phyloP scores from a whole-genome alignment of 2,329 filamentous ascomycete genomes.

The Botrytis aclada region DNA sequence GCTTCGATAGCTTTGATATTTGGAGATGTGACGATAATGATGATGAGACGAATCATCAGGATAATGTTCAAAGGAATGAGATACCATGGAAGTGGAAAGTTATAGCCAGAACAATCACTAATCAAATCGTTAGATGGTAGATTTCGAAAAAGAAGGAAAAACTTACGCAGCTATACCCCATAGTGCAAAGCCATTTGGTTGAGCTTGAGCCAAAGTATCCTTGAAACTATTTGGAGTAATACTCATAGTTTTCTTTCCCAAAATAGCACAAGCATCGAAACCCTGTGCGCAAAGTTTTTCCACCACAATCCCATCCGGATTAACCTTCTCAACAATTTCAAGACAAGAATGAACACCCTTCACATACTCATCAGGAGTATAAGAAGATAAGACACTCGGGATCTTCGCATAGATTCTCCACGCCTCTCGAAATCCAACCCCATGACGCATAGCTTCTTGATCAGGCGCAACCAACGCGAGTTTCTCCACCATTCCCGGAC shows the following conservation, averaged over 20 bases:
- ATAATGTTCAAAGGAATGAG: slow-evolving; percentile 44
- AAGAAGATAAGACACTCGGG: slow-evolving; percentile 37
- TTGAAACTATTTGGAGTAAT: slow-evolving; percentile 47
- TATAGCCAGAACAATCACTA: slow-evolving; percentile 40
- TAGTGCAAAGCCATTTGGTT: slow-evolving; percentile 39
- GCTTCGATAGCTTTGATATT: slow-evolving; percentile 28
- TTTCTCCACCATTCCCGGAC: slow-evolving; percentile 38
- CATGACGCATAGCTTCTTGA: slow-evolving; percentile 12
- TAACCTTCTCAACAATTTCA: slow-evolving; percentile 40
- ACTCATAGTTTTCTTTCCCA: slow-evolving; percentile 39
- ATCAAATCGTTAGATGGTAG: background rate
- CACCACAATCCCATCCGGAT: slow-evolving; percentile 43
- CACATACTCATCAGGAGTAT: slow-evolving; percentile 43
- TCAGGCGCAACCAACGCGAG: slow-evolving; percentile 31
- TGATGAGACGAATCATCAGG: slow-evolving; percentile 37
- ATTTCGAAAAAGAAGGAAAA: background rate
- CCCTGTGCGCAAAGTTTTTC: slow-evolving; percentile 46
- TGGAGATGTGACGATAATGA: slow-evolving; percentile 25
- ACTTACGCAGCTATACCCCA: slow-evolving; percentile 44
- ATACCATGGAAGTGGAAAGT: slow-evolving; percentile 47
- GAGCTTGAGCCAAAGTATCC: slow-evolving; percentile 41
- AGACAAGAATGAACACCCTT: slow-evolving; percentile 41
- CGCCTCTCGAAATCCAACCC: slow-evolving; percentile 1
- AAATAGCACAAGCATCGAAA: slow-evolving; percentile 43
- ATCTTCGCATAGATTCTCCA: slow-evolving; percentile 6